Percentiles rank a stretch among this genome's conserved stretches.
phyloP scores from a whole-genome alignment of 768 basidiomycete species.

The Kwoniella mangroviensis region DNA sequence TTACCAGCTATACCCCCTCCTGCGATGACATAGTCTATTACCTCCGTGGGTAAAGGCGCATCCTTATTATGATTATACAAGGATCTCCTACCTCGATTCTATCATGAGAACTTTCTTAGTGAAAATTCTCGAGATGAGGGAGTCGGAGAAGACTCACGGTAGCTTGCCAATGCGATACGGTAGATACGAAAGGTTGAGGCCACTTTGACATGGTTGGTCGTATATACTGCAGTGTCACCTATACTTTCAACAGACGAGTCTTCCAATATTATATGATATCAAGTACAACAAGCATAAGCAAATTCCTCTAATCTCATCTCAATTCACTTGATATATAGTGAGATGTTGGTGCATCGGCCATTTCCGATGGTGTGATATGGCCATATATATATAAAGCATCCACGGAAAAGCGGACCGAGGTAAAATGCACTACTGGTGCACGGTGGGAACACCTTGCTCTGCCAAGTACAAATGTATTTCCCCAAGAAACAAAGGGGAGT shows the following conservation, averaged over 20 bases:
- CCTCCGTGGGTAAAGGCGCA: slow-evolving; percentile 22
- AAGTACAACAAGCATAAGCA: not conserved
- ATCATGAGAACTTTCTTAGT: not conserved
- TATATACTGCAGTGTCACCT: not conserved
- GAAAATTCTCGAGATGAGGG: not conserved
- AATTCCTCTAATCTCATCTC: too few species aligned
- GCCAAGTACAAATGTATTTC: too few species aligned
- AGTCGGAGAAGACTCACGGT: slow-evolving; percentile 22
- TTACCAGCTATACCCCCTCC: slow-evolving; percentile 40
- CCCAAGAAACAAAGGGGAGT: too few species aligned
- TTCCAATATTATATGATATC: too few species aligned
- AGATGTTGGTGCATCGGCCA: not conserved
- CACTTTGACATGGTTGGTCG: slow-evolving; percentile 38
- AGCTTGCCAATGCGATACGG: slow-evolving; percentile 51
- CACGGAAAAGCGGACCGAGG: not conserved
- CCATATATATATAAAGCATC: not conserved
- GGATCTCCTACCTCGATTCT: slow-evolving; percentile 36
- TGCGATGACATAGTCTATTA: slow-evolving; percentile 31
- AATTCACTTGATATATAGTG: too few species aligned
- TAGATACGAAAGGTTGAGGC: slow-evolving; percentile 46
- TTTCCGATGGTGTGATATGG: not conserved
- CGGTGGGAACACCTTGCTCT: not conserved
- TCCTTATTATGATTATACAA: slow-evolving; percentile 28
- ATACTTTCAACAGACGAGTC: too few species aligned
- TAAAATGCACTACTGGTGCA: not conserved